These are phyloP conservation scores for Lipomyces yamanashiensis DNA, from an alignment of 805 yeast species.

Conservation along the genomic window DNA sequence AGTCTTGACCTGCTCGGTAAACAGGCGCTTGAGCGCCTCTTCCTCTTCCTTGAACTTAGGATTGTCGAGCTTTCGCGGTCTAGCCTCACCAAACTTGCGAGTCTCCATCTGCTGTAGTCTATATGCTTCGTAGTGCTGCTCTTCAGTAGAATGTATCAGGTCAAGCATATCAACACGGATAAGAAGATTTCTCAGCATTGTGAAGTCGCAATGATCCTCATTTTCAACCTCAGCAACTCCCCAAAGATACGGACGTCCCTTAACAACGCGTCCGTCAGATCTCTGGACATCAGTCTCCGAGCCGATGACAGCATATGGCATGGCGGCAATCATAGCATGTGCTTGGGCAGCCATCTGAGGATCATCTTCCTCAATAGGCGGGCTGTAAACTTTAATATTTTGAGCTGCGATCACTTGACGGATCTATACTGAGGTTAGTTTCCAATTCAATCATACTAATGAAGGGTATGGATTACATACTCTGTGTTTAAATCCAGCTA, in stretches of 20 bases:
- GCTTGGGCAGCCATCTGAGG: slow-evolving; percentile 41
- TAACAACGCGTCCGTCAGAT: slow-evolving; percentile 75
- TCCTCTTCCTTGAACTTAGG: slow-evolving; percentile 97
- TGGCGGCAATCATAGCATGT: slow-evolving; percentile 42
- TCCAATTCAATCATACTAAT: no score
- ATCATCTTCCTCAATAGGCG: slow-evolving; percentile 51
- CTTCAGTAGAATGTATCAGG: slow-evolving; percentile 73
- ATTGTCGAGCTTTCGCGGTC: slow-evolving; percentile 57
- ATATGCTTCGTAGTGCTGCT: slow-evolving; percentile 69
- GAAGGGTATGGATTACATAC: not conserved
- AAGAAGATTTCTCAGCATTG: slow-evolving; percentile 63
- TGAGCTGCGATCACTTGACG: slow-evolving; percentile 57
- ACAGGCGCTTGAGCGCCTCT: slow-evolving; percentile 87
- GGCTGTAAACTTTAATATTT: slow-evolving; percentile 60
- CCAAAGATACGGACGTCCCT: slow-evolving; percentile 97
- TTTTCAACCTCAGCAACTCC: slow-evolving; percentile 95
- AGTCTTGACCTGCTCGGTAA: slow-evolving; percentile 94
- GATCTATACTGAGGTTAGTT: slow-evolving; percentile 41
- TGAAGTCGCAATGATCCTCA: slow-evolving; percentile 75
- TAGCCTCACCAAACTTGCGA: slow-evolving; percentile 50
- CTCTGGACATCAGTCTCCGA: slow-evolving; percentile 74
- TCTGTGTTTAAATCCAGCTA: slow-evolving; percentile 57
- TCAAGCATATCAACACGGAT: slow-evolving; percentile 77
- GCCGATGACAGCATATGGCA: slow-evolving; percentile 95
- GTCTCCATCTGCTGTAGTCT: slow-evolving; percentile 61